A percentile compares a stretch with the other conserved stretches of the same genome.
These are phyloP conservation scores for Pachysandra terminalis DNA, from an alignment of 164 flowering plant species.

Conservation along the genomic window DNA sequence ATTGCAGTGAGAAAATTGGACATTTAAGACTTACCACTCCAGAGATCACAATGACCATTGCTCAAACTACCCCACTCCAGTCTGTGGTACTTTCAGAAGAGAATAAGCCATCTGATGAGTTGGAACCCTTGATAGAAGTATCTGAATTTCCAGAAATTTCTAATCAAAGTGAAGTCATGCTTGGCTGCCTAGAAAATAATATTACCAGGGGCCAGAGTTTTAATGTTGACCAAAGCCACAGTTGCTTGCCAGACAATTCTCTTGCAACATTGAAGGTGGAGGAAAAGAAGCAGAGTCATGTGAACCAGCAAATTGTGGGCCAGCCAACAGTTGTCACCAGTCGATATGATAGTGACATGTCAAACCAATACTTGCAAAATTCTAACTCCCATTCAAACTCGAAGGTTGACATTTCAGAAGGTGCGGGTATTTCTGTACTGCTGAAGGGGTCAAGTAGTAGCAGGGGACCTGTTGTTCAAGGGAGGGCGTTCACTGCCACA, in stretches of 20 bases:
- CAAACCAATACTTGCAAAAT: slow-evolving; percentile 24
- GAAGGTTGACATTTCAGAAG: slow-evolving; percentile 50
- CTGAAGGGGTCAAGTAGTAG: slow-evolving; percentile 73
- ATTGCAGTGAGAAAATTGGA: slow-evolving; percentile 41
- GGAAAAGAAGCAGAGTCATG: slow-evolving; percentile 28
- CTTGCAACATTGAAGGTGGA: slow-evolving; percentile 25
- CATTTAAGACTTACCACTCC: slow-evolving; percentile 10
- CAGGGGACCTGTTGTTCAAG: slow-evolving; percentile 71
- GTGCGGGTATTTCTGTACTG: slow-evolving; percentile 69
- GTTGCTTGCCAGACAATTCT: slow-evolving; percentile 24
- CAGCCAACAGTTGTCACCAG: slow-evolving; percentile 17
- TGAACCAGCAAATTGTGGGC: slow-evolving; percentile 23
- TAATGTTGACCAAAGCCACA: slow-evolving; percentile 20
- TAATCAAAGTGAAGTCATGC: slow-evolving; percentile 18
- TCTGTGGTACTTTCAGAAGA: slow-evolving; percentile 20
- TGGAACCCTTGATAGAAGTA: slow-evolving; percentile 8
- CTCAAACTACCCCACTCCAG: slow-evolving; percentile 17
- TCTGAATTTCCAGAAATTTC: slow-evolving; percentile 21
- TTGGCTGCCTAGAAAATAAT: slow-evolving; percentile 21
- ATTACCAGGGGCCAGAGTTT: slow-evolving; percentile 18
- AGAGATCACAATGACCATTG: slow-evolving; percentile 7
- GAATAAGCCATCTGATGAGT: slow-evolving; percentile 14
- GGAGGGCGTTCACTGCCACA: slow-evolving; percentile 54
- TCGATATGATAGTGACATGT: slow-evolving; percentile 17
- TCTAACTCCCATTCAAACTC: slow-evolving; percentile 22